phyloP scores from a whole-genome alignment of 768 basidiomycete species.

The Boletus insuetus region DNA sequence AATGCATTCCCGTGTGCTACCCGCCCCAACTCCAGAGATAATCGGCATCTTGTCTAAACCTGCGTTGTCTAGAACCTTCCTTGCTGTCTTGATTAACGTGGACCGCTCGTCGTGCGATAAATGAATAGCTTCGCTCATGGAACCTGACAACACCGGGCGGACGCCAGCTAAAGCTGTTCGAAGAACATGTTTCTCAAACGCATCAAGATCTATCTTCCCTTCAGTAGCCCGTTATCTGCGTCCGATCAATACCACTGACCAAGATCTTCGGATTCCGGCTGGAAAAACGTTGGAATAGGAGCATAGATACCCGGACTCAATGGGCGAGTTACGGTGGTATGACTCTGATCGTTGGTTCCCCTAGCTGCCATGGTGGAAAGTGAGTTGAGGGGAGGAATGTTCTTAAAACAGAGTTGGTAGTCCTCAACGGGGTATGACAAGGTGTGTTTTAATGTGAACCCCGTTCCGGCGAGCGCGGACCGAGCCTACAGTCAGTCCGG shows the following conservation, averaged over 20 bases:
- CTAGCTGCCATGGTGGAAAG: slow-evolving; percentile 38
- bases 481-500: slow-evolving; percentile 5
- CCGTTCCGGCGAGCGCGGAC: slow-evolving; percentile 4
- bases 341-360: slow-evolving; percentile 18
- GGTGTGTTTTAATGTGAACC: background rate
- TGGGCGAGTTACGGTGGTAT: slow-evolving; percentile 41
- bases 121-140: slow-evolving; percentile 86
- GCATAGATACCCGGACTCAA: slow-evolving; percentile 78
- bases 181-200: slow-evolving; percentile 67
- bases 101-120: slow-evolving; percentile 65
- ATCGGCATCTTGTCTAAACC: slow-evolving; percentile 60
- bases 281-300: slow-evolving; percentile 86
- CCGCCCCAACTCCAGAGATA: slow-evolving; percentile 80
- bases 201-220: slow-evolving; percentile 47
- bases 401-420: background rate
- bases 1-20: slow-evolving; percentile 81
- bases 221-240: slow-evolving; percentile 4
- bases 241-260: slow-evolving; percentile 46
- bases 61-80: slow-evolving; percentile 67
- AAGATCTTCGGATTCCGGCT: slow-evolving; percentile 71
- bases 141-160: slow-evolving; percentile 69
- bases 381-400: background rate
- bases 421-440: slow-evolving; percentile 4
- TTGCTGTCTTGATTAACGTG: slow-evolving; percentile 59
- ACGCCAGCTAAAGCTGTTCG: slow-evolving; percentile 66